Conservation (phyloP, 306 rosid genomes). For the Quercus parvula region DNA sequence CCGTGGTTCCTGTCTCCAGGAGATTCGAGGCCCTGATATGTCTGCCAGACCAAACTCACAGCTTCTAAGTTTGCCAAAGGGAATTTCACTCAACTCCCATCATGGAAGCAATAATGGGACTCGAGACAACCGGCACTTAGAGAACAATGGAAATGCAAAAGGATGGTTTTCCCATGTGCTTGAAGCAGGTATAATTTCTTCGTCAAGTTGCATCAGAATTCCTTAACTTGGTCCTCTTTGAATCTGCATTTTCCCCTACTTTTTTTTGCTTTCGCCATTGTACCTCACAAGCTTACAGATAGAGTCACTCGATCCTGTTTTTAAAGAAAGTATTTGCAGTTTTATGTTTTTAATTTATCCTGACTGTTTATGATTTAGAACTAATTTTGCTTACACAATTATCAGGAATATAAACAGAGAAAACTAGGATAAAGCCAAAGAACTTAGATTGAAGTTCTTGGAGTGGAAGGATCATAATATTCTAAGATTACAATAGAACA, state of each 20-base stretch:
- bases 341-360: too few species aligned
- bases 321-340: too few species aligned
- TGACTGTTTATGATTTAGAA: too few species aligned
- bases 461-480: constrained; percentile 8
- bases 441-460: constrained; percentile 3
- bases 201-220: constrained; percentile 11
- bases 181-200: constrained; percentile 64
- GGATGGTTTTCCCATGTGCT: constrained; percentile 47
- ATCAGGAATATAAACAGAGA: neutral
- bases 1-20: constrained; percentile 33
- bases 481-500: too few species aligned
- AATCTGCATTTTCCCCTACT: neutral
- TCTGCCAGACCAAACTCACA: constrained; percentile 40
- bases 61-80: constrained; percentile 46
- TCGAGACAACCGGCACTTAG: constrained; percentile 38
- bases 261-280: too few species aligned
- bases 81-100: constrained; percentile 38
- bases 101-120: constrained; percentile 36
- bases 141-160: constrained; percentile 48
- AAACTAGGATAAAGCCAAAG: neutral
- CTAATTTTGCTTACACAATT: too few species aligned
- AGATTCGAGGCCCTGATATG: constrained; percentile 41
- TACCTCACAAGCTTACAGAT: too few species aligned
- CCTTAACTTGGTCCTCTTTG: neutral
- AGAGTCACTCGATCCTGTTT: too few species aligned